phyloP scores from a whole-genome alignment of 441 rosid species.

The Jatropha multifida region DNA sequence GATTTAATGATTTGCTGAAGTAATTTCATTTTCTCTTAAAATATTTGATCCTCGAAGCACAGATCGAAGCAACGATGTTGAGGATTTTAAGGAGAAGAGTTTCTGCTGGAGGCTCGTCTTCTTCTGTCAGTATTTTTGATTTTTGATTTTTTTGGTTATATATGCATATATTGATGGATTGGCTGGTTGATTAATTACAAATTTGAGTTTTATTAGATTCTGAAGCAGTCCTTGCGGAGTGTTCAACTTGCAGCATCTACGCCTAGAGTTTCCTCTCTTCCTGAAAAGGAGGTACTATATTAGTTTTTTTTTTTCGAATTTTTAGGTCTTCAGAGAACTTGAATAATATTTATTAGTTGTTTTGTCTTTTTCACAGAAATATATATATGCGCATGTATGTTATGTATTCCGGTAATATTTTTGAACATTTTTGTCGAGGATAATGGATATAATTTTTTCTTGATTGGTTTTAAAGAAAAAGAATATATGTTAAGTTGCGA shows the following conservation, averaged over 20 bases:
- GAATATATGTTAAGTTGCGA: too few relatives aligned
- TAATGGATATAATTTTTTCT: too few relatives aligned
- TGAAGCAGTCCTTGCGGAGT: slow-evolving; percentile 43
- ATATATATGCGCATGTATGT: too few relatives aligned
- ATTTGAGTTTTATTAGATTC: slow-evolving; percentile 34
- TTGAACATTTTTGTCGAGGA: too few relatives aligned
- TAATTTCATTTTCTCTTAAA: background rate
- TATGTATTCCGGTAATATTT: too few relatives aligned
- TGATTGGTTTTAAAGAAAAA: too few relatives aligned
- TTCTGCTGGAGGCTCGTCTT: slow-evolving; percentile 51
- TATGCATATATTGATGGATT: background rate
- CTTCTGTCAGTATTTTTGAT: slow-evolving; percentile 39
- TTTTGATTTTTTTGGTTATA: background rate
- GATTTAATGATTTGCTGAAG: background rate
- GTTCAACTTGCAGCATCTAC: slow-evolving; percentile 41
- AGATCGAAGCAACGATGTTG: slow-evolving; percentile 52
- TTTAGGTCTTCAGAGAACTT: background rate
- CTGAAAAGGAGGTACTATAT: slow-evolving; percentile 19
- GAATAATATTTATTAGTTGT: background rate
- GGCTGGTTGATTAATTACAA: background rate
- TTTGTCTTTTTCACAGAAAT: too few relatives aligned
- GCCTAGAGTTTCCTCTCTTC: slow-evolving; percentile 41
- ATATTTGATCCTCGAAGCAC: slow-evolving; percentile 18
- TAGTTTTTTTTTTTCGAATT: too few relatives aligned
- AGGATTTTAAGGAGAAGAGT: slow-evolving; percentile 61